Percentiles rank a stretch among this genome's conserved stretches.
Evolutionary conservation across 2,329 filamentous ascomycete species (phyloP).

Genomic region (Leptoxyphium fumago): DNA sequence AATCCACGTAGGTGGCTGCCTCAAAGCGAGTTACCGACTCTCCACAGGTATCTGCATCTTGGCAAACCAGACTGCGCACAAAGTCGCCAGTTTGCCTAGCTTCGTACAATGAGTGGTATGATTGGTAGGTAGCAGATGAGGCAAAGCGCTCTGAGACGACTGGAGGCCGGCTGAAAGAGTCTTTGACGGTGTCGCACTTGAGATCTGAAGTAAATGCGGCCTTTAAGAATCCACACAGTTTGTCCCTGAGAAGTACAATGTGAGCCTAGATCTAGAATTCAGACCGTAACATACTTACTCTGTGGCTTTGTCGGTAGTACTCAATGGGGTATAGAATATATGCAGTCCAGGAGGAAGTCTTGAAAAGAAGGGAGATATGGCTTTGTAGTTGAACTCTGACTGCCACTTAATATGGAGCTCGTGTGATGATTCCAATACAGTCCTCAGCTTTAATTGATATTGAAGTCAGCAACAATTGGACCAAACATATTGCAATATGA

Average conservation of each 20-base stretch:
- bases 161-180: conserved; percentile 26
- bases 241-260: conserved; percentile 1
- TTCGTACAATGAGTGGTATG: conserved; percentile 49
- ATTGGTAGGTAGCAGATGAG: conserved; percentile 51
- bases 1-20: conserved; percentile 50
- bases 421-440: conserved; percentile 36
- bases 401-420: conserved; percentile 71
- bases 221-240: conserved; percentile 46
- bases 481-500: background rate
- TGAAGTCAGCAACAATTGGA: no score
- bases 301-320: conserved; percentile 16
- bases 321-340: conserved; percentile 53
- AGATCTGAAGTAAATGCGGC: conserved; percentile 39
- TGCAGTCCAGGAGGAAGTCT: conserved; percentile 69
- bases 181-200: conserved; percentile 38
- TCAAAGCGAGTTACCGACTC: background rate
- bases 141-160: conserved; percentile 44
- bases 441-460: background rate
- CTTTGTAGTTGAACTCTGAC: conserved; percentile 41
- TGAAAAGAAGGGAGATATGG: conserved; percentile 57
- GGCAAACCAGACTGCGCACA: background rate
- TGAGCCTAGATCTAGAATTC: conserved; percentile 2
- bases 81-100: conserved; percentile 20
- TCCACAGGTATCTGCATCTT: background rate
- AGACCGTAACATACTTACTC: conserved; percentile 17